Evolutionary conservation across 768 basidiomycete species (phyloP), one percentile per base, ranked within the genome.

Genomic region (Suillus hirtellus): DNA sequence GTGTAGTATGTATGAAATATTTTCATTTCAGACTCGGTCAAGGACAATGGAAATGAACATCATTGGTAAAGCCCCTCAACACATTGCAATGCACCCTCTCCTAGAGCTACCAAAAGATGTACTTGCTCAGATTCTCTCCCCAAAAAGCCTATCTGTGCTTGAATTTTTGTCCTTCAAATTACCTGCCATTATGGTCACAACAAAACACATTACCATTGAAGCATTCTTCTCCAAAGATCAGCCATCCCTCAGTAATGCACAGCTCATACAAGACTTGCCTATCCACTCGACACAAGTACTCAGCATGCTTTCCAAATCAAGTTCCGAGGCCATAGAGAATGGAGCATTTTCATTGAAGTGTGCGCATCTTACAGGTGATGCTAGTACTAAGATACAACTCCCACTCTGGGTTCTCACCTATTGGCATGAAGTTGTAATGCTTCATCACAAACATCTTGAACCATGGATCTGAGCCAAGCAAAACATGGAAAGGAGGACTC

Each of bases 21-120:
- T n/a, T n/a, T n/a, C n/a, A n/a, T n/a, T n/a, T n/a, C n/a, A n/a
- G n/a, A n/a, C n/a, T n/a, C n/a, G n/a, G n/a, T n/a, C n/a, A n/a
- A n/a, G n/a, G n/a, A n/a, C n/a, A n/a, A n/a, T n/a, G n/a, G n/a
- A n/a, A n/a, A n/a, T n/a, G n/a, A n/a, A n/a, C n/a, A n/a, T n/a
- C n/a, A n/a, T n/a, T n/a, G n/a, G n/a, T 46, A 21, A 46, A 46
- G 46, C 46, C 46, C 46, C n/a, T 46, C 46, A 46, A 44, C 44
- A 44, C n/a, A n/a, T n/a, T n/a, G n/a, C n/a, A 8, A 44, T n/a
- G 44, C 44, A 44, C 46, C 46, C 46, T 3, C 46, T 46, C n/a
- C 46, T 46, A 4, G 46, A 46, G 46, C 46, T 12, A 46, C 46
- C 46, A 46, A 21, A 46, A 1, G 46, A 46, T 21, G n/a, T 2